Evolutionary conservation across 2,329 filamentous ascomycete genomes (phyloP).

Genomic region (Fusarium brevicatenulatum): DNA sequence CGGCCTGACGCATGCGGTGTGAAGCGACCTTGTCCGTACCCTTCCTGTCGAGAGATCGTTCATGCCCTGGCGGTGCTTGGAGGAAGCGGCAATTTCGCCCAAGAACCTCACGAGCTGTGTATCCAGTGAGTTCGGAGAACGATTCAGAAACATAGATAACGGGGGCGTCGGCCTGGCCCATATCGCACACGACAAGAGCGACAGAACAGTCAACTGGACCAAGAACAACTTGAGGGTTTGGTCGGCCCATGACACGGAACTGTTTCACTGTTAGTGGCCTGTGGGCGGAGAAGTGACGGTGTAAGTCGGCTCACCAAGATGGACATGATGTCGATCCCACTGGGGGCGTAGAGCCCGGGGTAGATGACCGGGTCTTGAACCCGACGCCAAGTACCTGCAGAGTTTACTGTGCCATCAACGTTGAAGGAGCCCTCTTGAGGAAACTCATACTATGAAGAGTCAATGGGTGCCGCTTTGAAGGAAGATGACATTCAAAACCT

Average conservation of each 20-base stretch:
- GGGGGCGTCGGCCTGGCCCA: slow-evolving; percentile 76
- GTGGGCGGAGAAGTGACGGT: background rate
- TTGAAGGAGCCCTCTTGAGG: slow-evolving; percentile 36
- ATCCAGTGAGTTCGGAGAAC: slow-evolving; percentile 83
- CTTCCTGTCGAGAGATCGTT: slow-evolving; percentile 11
- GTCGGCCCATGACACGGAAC: slow-evolving; percentile 73
- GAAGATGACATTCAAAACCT: background rate
- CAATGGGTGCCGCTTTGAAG: background rate
- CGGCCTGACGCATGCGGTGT: slow-evolving; percentile 60
- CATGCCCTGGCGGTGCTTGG: slow-evolving; percentile 73
- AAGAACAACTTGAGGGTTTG: slow-evolving; percentile 80
- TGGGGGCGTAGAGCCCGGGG: slow-evolving; percentile 65
- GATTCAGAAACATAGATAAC: slow-evolving; percentile 87
- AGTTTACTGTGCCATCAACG: slow-evolving; percentile 34
- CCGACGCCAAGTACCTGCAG: slow-evolving; percentile 40
- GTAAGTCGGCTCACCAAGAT: slow-evolving; percentile 57
- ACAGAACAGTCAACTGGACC: slow-evolving; percentile 87
- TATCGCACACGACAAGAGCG: slow-evolving; percentile 84
- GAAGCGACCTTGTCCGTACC: slow-evolving; percentile 62
- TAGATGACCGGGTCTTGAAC: slow-evolving; percentile 62
- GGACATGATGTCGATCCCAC: slow-evolving; percentile 65
- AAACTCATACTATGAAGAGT: slow-evolving; percentile 40
- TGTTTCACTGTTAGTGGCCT: slow-evolving; percentile 39
- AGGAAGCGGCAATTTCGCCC: slow-evolving; percentile 88
- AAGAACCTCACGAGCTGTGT: slow-evolving; percentile 76